Evolutionary conservation across 345 rosid species (phyloP).

Genomic region (Citrus cavaleriei): DNA sequence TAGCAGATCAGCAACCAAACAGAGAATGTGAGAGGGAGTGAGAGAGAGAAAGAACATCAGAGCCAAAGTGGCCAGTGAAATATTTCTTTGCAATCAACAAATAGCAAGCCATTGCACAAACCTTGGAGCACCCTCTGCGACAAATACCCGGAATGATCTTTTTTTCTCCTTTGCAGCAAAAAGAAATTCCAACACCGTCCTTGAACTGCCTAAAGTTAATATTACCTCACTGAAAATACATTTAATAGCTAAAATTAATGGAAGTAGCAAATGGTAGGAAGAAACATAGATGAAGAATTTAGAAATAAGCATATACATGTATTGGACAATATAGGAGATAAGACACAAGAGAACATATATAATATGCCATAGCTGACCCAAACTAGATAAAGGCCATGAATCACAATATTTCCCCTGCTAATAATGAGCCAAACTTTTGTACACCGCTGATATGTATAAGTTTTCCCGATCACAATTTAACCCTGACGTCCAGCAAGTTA

Average conservation of each 20-base stretch:
- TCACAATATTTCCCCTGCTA: background rate
- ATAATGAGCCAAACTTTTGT: background rate
- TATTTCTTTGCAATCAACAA: conserved; percentile 4
- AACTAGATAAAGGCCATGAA: background rate
- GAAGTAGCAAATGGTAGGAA: background rate
- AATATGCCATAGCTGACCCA: background rate
- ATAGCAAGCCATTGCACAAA: conserved; percentile 26
- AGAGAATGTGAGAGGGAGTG: background rate
- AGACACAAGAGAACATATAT: background rate
- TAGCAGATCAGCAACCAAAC: background rate
- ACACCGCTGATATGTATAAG: background rate
- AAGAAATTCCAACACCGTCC: conserved; percentile 90
- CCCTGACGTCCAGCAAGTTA: background rate
- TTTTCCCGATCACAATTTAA: background rate
- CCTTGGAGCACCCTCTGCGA: conserved; percentile 99
- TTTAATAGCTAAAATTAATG: conserved; percentile 8
- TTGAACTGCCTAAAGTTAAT: conserved; percentile 93
- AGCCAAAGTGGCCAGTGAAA: background rate
- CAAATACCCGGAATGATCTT: conserved; percentile 91
- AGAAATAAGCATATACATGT: background rate
- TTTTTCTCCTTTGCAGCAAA: conserved; percentile 98
- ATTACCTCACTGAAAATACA: conserved; percentile 85
- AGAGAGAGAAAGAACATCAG: background rate
- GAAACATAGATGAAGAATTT: background rate
- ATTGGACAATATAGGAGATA: background rate